phyloP scores from a whole-genome alignment of 768 basidiomycete genomes.

The Ephemerocybe angulata region DNA sequence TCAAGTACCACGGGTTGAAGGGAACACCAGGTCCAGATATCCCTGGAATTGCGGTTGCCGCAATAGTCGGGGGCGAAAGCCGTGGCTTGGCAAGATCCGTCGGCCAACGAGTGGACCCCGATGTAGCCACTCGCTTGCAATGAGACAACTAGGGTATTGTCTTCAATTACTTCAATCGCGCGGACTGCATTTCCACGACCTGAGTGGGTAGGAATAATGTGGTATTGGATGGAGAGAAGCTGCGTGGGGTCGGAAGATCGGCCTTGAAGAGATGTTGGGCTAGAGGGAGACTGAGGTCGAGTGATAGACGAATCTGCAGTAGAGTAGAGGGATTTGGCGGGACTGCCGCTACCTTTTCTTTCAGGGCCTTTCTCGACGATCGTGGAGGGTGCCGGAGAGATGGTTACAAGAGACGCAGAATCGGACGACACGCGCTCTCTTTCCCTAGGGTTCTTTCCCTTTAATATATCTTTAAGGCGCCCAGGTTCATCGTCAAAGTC shows the following conservation, averaged over 20 bases:
- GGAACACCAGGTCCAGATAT: conserved; percentile 42
- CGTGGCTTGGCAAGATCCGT: conserved; percentile 36
- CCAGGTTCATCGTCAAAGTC: conserved; percentile 82
- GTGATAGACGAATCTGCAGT: conserved; percentile 42
- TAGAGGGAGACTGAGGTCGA: conserved; percentile 36
- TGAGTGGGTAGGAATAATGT: conserved; percentile 45
- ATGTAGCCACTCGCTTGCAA: conserved; percentile 63
- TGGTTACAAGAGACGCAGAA: conserved; percentile 16
- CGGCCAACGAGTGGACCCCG: conserved; percentile 49
- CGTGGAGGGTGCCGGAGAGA: conserved; percentile 22
- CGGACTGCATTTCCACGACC: conserved; percentile 39
- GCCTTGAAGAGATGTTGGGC: conserved; percentile 36
- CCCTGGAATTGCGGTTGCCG: conserved; percentile 11
- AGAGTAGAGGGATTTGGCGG: conserved; percentile 43
- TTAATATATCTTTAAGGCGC: conserved; percentile 70
- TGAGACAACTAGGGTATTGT: conserved; percentile 41
- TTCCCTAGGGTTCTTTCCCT: conserved; percentile 46
- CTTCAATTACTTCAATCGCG: conserved; percentile 44
- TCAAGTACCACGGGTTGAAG: conserved; percentile 34
- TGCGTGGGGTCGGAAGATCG: conserved; percentile 20
- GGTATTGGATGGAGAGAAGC: conserved; percentile 34
- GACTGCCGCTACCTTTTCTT: conserved; percentile 26
- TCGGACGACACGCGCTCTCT: conserved; percentile 23
- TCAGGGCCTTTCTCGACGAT: conserved; percentile 18
- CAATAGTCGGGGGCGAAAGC: conserved; percentile 4